Evolutionary conservation across 805 yeast genomes (phyloP), one percentile per base, ranked within the genome.

Genomic region (Debaryomyces prosopidis): DNA sequence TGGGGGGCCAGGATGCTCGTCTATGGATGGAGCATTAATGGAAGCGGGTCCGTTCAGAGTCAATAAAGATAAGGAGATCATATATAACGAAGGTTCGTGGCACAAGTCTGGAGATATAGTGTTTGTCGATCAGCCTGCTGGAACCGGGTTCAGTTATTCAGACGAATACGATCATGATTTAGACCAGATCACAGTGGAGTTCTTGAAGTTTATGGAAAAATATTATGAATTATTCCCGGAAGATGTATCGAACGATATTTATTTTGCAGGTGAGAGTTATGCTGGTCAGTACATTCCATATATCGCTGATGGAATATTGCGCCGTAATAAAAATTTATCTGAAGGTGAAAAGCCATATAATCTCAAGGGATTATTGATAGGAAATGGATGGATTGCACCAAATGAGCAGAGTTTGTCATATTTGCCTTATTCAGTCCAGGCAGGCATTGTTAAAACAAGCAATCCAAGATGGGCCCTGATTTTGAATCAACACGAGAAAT

Each of bases 1-100:
- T 63, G 99, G 99, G 33, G 99, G 99, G 0, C 99, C 99, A 0
- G 99, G 99, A 0, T 94, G 99, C 63, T 90, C 97, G 1, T 90
- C 97, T 0, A 82, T 92, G 94, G 99, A 94, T 66, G 99, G 99
- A 12, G 96, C 96, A 0, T 62, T 94, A 51, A 80, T 91, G 81
- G 99, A 94, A 63, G 69, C 84, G 3, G 99, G 99, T 0, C 98
- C 99, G 0, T 79, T 89, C 36, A 73, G 96, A 43, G 76, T 89
- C 15, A 67, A 71, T 52, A 53, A 60, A 0, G 58, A 76, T 7
- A 49, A 52, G 11, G 61, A 73, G 42, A 75, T 89, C 7, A 64
- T 60, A 11, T 64, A 71, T 43, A 89, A 89, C 63, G 58, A 71
- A 1, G 97, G 96, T 0, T 78, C 94, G 2, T 94, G 99, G 98